Base-by-base conservation (phyloP, 345 rosid genomes). In the Trapa incisa region DNA sequence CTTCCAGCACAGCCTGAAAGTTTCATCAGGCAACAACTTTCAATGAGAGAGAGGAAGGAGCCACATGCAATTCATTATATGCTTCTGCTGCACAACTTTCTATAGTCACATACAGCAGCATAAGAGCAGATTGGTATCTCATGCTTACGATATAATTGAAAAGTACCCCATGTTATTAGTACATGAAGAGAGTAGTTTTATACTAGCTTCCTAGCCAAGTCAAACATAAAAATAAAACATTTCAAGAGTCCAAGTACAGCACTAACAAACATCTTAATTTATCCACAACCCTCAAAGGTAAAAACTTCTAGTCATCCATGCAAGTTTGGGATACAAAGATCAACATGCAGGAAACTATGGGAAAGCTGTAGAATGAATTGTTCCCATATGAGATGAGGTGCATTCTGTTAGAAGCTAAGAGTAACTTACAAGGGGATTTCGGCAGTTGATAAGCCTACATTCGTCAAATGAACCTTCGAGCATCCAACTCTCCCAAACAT, bases 401-500 rank as follows among this genome's bases (percentile, higher is more conserved):
- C 8, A 54, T 2, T 5, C 0, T 22, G 60, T 22, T 54, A 6
- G 15, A 58, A 33, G 38, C 32, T 5, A 0, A 33, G 29, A 43
- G 66, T 36, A 71, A 56, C 77, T 78, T 75, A 94, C 99, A 65
- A 79, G 71, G 56, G 96, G 78, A 74, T 89, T 94, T 75, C 97
- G 80, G 75, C 98, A 84, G 80, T 91, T 95, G 17, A 89, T 88
- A 68, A 95, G 88, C 80, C 88, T 82, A 68, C 98, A 95, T 61
- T 89, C 90, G 65, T 87, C 98, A 67, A 91, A 70, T 68, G 94
- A 75, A 78, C 98, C 99, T 81, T 91, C 96, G 75, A 89, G 37
- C 64, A 70, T 85, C 99, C 99, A 95, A 84, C 90, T 87, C 83
- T 95, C 99, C 98, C 99, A 95, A 53, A 91, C 96, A 77, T 95